A percentile compares a stretch with the other conserved stretches of the same genome.
Evolutionary conservation across 2,329 filamentous ascomycete species (phyloP).

Genomic region (Cladobotryum protrusum): DNA sequence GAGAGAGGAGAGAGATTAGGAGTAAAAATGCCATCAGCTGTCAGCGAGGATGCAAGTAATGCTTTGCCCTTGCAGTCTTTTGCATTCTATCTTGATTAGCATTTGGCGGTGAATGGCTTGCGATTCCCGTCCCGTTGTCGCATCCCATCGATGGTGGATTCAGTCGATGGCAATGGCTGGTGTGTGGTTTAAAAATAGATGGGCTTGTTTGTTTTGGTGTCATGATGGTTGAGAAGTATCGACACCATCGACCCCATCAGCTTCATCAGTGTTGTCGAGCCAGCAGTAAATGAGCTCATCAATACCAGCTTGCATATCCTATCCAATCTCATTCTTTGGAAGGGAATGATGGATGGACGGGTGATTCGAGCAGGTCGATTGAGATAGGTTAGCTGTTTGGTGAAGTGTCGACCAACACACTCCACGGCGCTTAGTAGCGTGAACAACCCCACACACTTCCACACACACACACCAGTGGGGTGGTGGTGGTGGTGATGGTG

Average conservation of each 20-base stretch:
- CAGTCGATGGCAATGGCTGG: too few relatives aligned
- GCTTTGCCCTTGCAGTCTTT: too few relatives aligned
- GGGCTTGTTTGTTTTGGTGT: too few relatives aligned
- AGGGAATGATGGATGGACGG: conserved; percentile 2
- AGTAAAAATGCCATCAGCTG: too few relatives aligned
- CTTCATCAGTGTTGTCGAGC: not conserved
- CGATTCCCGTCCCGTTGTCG: not conserved
- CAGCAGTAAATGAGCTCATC: not conserved
- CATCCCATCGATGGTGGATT: too few relatives aligned
- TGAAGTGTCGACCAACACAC: conserved; percentile 2
- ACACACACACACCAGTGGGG: not conserved
- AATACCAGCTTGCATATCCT: too few relatives aligned
- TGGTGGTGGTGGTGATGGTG: too few relatives aligned
- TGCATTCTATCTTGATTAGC: too few relatives aligned
- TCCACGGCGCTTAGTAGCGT: conserved; percentile 12
- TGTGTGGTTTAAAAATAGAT: conserved; percentile 3
- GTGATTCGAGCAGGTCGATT: not conserved
- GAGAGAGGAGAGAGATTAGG: too few relatives aligned
- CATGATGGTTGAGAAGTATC: not conserved
- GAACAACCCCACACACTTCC: not conserved
- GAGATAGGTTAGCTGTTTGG: conserved; percentile 7
- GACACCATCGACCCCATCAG: conserved; percentile 8
- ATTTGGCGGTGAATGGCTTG: too few relatives aligned
- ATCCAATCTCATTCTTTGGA: conserved; percentile 5
- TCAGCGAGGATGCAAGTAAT: too few relatives aligned